Evolutionary conservation across 2,329 filamentous ascomycete genomes (phyloP), one percentile per base, ranked within the genome.

Genomic region (Xylaria sp.): DNA sequence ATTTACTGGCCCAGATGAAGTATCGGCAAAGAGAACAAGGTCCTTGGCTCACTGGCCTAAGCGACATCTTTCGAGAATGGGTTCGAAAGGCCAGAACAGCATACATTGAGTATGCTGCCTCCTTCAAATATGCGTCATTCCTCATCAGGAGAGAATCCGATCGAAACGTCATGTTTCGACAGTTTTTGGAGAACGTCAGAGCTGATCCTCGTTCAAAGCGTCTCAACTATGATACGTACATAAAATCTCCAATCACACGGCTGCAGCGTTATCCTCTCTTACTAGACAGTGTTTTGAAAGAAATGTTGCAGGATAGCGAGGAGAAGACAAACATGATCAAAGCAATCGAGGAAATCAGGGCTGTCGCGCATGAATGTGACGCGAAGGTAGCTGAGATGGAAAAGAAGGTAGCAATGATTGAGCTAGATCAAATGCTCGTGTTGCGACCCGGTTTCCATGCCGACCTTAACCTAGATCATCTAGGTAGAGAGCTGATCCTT

Each of bases 41-140:
- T 0, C 96, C 96, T 0, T 99, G 94, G 89, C 90, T 99, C 65
- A 85, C 88, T 13, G 96, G 96, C 2, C 97, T 97, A 80, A 97
- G 94, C 77, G 96, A 98, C 75, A 93, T 99, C 56, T 98, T 99
- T 83, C 86, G 96, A 65, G 96, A 99, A 81, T 99, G 96, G 96
- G 97, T 98, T 69, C 89, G 96, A 69, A 98, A 97, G 79, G 96
- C 96, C 36, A 93, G 91, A 78, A 83, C 86, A 2, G 91, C 93
- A 11, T 99, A 98, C 77, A 89, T 97, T 67, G 94, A 97, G 65
- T 99, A 98, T 78, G 95, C 95, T 44, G 90, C 91, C 0, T 90
- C 90, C 0, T 98, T 96, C 73, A 95, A 95, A 0, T 89, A 90
- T 65, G 95, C 96, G 0, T 90, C 89, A 42, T 94, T 92, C 76